These are phyloP conservation scores for Beta corolliflora DNA, from an alignment of 179 eudicot species.

Conservation along the genomic window DNA sequence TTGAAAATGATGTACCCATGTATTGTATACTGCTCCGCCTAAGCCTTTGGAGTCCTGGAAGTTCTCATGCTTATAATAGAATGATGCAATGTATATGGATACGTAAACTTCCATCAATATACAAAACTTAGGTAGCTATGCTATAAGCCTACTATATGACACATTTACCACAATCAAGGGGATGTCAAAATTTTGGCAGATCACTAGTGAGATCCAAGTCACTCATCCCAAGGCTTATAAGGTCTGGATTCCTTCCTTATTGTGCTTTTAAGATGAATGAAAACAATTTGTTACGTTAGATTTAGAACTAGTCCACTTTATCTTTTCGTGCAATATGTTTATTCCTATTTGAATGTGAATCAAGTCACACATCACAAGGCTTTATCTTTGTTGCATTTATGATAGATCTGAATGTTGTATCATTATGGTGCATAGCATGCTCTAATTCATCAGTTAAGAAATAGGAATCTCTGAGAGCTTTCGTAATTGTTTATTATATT, in stretches of 20 bases:
- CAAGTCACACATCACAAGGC: not conserved
- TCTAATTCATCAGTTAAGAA: too few relatives aligned
- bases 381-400: too few relatives aligned
- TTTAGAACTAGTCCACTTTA: not conserved
- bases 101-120: not conserved
- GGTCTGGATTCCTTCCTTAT: not conserved
- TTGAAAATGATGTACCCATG: too few relatives aligned
- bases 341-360: not conserved
- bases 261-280: not conserved
- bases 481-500: too few relatives aligned
- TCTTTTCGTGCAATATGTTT: not conserved
- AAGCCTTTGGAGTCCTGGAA: not conserved
- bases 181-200: not conserved
- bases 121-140: not conserved
- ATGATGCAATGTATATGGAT: not conserved
- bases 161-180: not conserved
- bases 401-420: too few relatives aligned
- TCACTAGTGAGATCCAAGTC: too few relatives aligned
- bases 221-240: not conserved
- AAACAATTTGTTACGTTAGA: not conserved
- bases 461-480: too few relatives aligned
- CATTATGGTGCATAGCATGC: too few relatives aligned
- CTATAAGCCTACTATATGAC: constrained; percentile 6
- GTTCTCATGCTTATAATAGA: not conserved
- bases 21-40: too few relatives aligned